These are phyloP conservation scores for Melocanna baccifera DNA, from an alignment of 176 grass and related monocot species.

Conservation along the genomic window DNA sequence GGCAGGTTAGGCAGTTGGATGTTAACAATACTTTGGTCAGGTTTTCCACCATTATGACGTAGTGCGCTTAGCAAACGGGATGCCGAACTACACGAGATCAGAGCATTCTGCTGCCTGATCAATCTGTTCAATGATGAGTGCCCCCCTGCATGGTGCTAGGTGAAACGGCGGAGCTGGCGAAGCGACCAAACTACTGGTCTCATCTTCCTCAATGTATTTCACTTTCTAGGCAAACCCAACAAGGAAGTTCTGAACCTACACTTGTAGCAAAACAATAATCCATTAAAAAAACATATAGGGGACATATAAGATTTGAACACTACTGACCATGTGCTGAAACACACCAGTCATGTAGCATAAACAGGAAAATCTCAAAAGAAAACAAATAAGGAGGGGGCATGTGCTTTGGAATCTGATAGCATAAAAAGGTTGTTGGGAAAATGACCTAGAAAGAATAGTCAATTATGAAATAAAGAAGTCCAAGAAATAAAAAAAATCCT, in stretches of 20 bases:
- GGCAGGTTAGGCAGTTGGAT: too few species aligned
- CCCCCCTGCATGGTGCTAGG: slow-evolving; percentile 14
- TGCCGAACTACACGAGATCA: slow-evolving; percentile 21
- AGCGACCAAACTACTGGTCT: slow-evolving; percentile 55
- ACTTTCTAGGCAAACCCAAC: slow-evolving; percentile 18
- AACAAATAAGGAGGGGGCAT: slow-evolving; percentile 20
- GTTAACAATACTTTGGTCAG: too few species aligned
- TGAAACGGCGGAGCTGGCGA: slow-evolving; percentile 40
- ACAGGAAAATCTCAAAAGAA: slow-evolving; percentile 15
- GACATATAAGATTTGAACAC: background rate
- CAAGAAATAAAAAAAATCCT: background rate
- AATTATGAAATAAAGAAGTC: slow-evolving; percentile 13
- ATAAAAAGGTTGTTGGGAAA: slow-evolving; percentile 23
- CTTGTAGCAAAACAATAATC: background rate
- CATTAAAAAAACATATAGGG: background rate
- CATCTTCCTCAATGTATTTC: slow-evolving; percentile 42
- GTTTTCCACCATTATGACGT: slow-evolving; percentile 8
- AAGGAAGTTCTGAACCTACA: slow-evolving; percentile 13
- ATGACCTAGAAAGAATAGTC: background rate
- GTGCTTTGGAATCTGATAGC: slow-evolving; percentile 11
- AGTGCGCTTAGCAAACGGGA: slow-evolving; percentile 25
- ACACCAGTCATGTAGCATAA: slow-evolving; percentile 23
- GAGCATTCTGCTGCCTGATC: slow-evolving; percentile 32
- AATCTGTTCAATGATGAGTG: slow-evolving; percentile 27
- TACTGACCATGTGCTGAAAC: background rate